Base-by-base conservation (phyloP, 2,329 filamentous ascomycete genomes). In the Fusarium clavum region DNA sequence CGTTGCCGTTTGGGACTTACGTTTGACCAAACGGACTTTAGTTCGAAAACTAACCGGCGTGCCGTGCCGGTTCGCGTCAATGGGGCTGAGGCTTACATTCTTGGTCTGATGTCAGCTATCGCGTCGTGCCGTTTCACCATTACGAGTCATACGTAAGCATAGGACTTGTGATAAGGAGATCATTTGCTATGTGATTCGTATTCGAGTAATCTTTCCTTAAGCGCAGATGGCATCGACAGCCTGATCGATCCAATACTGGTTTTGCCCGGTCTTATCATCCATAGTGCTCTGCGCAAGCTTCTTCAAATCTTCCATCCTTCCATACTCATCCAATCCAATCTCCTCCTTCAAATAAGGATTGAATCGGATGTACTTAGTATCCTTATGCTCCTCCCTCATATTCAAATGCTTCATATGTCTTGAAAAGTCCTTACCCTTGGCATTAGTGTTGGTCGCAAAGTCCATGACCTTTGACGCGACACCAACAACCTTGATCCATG, bases 361-460 rank as follows among this genome's bases (percentile, higher is more conserved):
- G 0, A 72, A 58, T 0, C 67, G 54, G 3, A 72, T 29, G 4
- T 72, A 72, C 12, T 60, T 38, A 0, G 54, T 72, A 4, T 65
- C 34, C 6, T 49, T 47, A 3, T 72, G 59, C 14, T 72, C 69
- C 1, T 48, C 49, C 2, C 70, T 20, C 1, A 24, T 9, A 6
- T 57, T 64, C 0, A 72, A 38, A 22, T 57, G 48, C 0, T 22
- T 45, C 46, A 72, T 70, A 10, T 72, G 69, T 2, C 70, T 41
- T 0, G 70, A 65, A 24, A 72, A 72, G 32, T 72, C 70, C 3
- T 72, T 72, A 2, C 62, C 70, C 22, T 72, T 72, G 1, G 69
- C 70, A 4, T 72, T 72, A 0, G 70, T 72, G 13, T 72, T 72
- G 3, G 70, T 72, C 2, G 70, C 59, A 49, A 72, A 72, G 27